Evolutionary conservation across 768 basidiomycete species (phyloP).

Genomic region (Leccinum boreale): DNA sequence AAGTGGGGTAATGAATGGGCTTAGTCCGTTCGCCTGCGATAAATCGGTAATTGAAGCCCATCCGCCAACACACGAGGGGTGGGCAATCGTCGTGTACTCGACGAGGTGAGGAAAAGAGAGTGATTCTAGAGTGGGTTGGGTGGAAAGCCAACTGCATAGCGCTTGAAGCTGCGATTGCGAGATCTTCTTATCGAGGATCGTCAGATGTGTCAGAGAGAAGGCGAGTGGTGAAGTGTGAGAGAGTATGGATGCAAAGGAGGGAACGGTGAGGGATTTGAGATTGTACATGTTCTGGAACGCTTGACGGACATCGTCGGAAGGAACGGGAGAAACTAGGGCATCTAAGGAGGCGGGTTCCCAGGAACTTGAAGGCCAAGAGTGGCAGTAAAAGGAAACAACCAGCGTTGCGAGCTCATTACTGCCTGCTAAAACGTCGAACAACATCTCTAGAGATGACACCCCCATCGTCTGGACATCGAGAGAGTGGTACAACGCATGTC

Average conservation of each 20-base stretch:
- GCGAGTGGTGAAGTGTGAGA: constrained; percentile 15
- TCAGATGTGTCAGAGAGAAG: constrained; percentile 24
- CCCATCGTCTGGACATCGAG: constrained; percentile 17
- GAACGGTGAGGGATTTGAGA: constrained; percentile 25
- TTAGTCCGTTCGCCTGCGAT: neutral
- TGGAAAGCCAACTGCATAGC: constrained; percentile 23
- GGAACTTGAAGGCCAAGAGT: constrained; percentile 18
- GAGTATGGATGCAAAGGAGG: constrained; percentile 24
- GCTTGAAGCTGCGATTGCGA: constrained; percentile 19
- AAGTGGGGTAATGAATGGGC: constrained; percentile 10
- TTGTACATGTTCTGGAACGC: constrained; percentile 31
- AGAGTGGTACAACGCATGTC: constrained; percentile 21
- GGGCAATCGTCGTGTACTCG: constrained; percentile 7
- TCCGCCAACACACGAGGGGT: constrained; percentile 5
- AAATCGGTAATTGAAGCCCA: constrained; percentile 2
- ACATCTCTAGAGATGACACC: constrained; percentile 11
- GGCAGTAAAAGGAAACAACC: constrained; percentile 24
- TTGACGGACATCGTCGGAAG: constrained; percentile 17
- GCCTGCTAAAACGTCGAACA: constrained; percentile 20
- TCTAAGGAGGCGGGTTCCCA: constrained; percentile 6
- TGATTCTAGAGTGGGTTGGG: constrained; percentile 25
- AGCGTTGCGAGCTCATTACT: constrained; percentile 20
- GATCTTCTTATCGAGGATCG: constrained; percentile 26
- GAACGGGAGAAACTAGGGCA: constrained; percentile 3
- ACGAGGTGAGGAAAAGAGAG: constrained; percentile 26